Evolutionary conservation across 441 rosid species (phyloP).

Genomic region (Omphalea diandra): DNA sequence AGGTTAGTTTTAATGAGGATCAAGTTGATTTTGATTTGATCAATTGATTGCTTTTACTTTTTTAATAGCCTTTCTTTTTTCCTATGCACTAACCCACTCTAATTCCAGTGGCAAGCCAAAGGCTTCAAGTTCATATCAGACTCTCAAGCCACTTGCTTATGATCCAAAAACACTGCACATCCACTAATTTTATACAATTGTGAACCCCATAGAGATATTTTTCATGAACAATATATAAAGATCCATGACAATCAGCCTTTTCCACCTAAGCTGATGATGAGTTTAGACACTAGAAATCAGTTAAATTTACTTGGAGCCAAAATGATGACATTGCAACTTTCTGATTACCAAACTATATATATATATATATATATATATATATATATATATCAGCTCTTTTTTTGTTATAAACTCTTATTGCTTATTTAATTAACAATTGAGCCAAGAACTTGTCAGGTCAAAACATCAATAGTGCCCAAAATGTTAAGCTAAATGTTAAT

Average conservation of each 20-base stretch:
- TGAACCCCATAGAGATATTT: background rate
- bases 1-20: background rate
- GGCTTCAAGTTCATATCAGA: background rate
- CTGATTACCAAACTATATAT: too few species aligned
- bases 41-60: background rate
- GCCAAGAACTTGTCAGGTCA: background rate
- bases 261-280: background rate
- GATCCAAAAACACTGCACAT: background rate
- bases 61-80: background rate
- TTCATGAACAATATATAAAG: background rate
- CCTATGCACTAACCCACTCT: background rate
- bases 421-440: too few species aligned
- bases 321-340: background rate
- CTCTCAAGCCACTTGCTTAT: background rate
- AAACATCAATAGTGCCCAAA: background rate
- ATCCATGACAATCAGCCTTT: background rate
- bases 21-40: background rate
- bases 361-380: too few species aligned
- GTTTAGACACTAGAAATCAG: background rate
- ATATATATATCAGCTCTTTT: too few species aligned
- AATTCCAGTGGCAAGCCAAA: background rate
- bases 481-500: background rate
- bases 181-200: background rate
- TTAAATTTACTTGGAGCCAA: background rate
- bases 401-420: too few species aligned